Evolutionary conservation across 2,329 filamentous ascomycete genomes (phyloP).

Genomic region (Colletotrichum sp.): DNA sequence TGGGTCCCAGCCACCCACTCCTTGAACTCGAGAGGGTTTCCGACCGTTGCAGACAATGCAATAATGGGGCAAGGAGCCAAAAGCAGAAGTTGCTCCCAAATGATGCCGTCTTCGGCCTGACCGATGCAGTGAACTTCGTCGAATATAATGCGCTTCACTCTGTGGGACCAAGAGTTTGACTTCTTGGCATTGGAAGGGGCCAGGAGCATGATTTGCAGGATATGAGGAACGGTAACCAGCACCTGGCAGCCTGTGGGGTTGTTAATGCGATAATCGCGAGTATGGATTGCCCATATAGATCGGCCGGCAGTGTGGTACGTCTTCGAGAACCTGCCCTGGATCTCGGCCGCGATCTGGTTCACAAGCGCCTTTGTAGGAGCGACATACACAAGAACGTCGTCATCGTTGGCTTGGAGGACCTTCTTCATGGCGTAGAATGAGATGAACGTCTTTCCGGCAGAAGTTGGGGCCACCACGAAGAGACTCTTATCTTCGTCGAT

Average conservation of each 20-base stretch:
- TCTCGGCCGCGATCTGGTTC: conserved; percentile 82
- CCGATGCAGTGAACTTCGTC: conserved; percentile 85
- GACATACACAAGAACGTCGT: conserved; percentile 77
- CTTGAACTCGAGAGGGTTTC: conserved; percentile 74
- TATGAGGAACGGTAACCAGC: conserved; percentile 77
- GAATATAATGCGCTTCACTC: conserved; percentile 79
- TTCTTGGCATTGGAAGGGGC: conserved; percentile 66
- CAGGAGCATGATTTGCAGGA: conserved; percentile 79
- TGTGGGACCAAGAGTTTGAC: conserved; percentile 61
- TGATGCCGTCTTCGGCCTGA: conserved; percentile 65
- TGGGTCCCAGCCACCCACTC: conserved; percentile 72
- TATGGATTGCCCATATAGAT: conserved; percentile 81
- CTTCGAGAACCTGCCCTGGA: conserved; percentile 77
- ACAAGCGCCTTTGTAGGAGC: conserved; percentile 83
- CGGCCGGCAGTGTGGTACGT: conserved; percentile 62
- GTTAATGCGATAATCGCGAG: conserved; percentile 76
- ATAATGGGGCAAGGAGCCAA: conserved; percentile 79
- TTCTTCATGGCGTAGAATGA: conserved; percentile 86
- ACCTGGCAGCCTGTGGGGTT: conserved; percentile 76
- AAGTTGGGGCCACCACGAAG: conserved; percentile 79
- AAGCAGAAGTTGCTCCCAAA: conserved; percentile 78
- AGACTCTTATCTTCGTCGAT: conserved; percentile 74
- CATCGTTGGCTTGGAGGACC: conserved; percentile 69
- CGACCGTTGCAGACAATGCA: conserved; percentile 79
- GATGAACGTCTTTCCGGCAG: conserved; percentile 83